These are phyloP conservation scores for Ustilago curta DNA, from an alignment of 1,284 basidiomycete species.

Conservation along the genomic window DNA sequence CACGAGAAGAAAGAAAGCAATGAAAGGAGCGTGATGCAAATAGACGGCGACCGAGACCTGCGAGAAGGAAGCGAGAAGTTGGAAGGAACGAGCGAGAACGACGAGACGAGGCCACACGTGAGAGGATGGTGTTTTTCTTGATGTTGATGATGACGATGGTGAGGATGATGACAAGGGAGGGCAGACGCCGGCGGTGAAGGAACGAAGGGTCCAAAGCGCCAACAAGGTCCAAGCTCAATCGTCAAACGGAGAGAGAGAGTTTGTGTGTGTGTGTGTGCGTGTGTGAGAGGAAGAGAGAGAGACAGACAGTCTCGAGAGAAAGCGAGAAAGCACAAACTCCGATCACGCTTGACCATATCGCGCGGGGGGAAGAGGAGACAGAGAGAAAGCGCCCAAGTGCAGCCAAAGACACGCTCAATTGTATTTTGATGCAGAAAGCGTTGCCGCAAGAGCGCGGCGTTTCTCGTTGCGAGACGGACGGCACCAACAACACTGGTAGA, in stretches of 20 bases:
- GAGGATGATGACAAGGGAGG: no score
- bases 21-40: neutral
- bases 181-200: no score
- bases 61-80: neutral
- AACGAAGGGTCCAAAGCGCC: no score
- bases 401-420: neutral
- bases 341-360: no score
- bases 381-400: no score
- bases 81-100: neutral
- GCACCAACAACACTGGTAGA: neutral
- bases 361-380: no score
- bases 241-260: neutral
- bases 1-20: neutral
- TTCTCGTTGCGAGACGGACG: neutral
- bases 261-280: no score
- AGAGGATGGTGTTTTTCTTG: no score
- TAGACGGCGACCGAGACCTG: neutral
- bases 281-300: neutral
- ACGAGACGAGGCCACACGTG: no score
- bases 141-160: no score
- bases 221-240: neutral
- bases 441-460: conserved; percentile 4
- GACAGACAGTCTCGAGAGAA: neutral
- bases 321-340: neutral
- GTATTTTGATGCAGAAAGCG: neutral